phyloP scores from a whole-genome alignment of 2,329 filamentous ascomycete species.

The Aureobasidium sp. region DNA sequence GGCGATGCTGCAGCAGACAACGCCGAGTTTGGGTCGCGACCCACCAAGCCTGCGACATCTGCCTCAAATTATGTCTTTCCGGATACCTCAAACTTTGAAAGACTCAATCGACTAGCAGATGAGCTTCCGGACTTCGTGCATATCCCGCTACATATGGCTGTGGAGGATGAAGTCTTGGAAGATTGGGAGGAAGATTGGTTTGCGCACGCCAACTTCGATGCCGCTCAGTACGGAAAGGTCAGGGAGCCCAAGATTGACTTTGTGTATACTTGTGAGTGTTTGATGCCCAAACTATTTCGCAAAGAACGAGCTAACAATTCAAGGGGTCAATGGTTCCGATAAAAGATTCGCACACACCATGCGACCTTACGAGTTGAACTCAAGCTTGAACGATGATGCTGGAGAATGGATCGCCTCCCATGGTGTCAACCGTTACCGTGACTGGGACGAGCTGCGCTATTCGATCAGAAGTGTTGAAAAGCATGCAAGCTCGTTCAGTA shows the following conservation, averaged over 20 bases:
- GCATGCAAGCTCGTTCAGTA: conserved; percentile 45
- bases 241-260: conserved; percentile 49
- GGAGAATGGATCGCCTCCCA: conserved; percentile 48
- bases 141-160: conserved; percentile 45
- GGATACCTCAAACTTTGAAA: conserved; percentile 22
- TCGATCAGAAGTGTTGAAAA: conserved; percentile 49
- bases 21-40: not conserved
- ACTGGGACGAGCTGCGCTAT: conserved; percentile 52
- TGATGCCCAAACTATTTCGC: not conserved
- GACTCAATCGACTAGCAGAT: conserved; percentile 24
- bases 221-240: conserved; percentile 35
- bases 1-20: not conserved
- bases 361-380: conserved; percentile 44
- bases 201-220: conserved; percentile 38
- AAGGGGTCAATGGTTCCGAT: conserved; percentile 51
- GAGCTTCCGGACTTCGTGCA: conserved; percentile 44
- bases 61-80: not conserved
- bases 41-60: not conserved
- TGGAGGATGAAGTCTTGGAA: conserved; percentile 40
- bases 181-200: conserved; percentile 52
- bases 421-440: conserved; percentile 48
- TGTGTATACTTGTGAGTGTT: conserved; percentile 42
- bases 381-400: conserved; percentile 44
- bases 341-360: conserved; percentile 41
- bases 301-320: not conserved